Percentiles rank a stretch among this genome's conserved stretches.
phyloP scores from a whole-genome alignment of 2,329 filamentous ascomycete species.

The Fusarium nisikadoi region DNA sequence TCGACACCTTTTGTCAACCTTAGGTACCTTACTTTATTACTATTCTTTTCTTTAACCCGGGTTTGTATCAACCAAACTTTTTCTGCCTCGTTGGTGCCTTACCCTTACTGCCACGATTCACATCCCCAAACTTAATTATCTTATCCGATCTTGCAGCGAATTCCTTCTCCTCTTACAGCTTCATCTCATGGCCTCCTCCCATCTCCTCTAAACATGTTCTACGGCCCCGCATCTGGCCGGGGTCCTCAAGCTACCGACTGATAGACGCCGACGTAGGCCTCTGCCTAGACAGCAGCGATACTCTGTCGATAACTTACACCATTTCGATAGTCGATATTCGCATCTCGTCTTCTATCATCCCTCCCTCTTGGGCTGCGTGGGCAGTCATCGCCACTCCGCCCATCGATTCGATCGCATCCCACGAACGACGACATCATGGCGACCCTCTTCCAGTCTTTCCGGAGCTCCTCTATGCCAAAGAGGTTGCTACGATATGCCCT shows the following conservation, averaged over 20 bases:
- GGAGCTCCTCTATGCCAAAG: slow-evolving; percentile 83
- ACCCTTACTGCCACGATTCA: slow-evolving; percentile 8
- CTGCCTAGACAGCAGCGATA: slow-evolving; percentile 19
- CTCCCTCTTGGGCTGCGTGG: slow-evolving; percentile 22
- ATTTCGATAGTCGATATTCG: slow-evolving; percentile 8
- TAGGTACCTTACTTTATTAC: slow-evolving; percentile 24
- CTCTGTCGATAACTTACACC: slow-evolving; percentile 18
- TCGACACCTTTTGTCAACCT: slow-evolving; percentile 32
- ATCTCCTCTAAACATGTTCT: slow-evolving; percentile 48
- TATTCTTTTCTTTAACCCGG: neutral
- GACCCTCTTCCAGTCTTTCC: slow-evolving; percentile 74
- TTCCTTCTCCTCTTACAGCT: neutral
- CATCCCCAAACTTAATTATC: neutral
- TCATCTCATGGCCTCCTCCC: slow-evolving; percentile 37
- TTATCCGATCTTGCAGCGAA: neutral
- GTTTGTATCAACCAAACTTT: neutral
- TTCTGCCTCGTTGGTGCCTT: slow-evolving; percentile 1
- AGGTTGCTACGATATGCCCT: slow-evolving; percentile 88
- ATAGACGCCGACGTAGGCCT: slow-evolving; percentile 35
- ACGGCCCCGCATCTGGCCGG: slow-evolving; percentile 49
- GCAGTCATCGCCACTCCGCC: slow-evolving; percentile 30
- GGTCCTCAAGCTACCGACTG: slow-evolving; percentile 49
- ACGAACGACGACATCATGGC: slow-evolving; percentile 65
- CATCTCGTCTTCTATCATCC: slow-evolving; percentile 6
- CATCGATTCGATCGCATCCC: slow-evolving; percentile 13